A percentile compares a stretch with the other conserved stretches of the same genome.
These are phyloP conservation scores for Lepraria neglecta DNA, from an alignment of 495 filamentous ascomycete genomes.

Conservation along the genomic window DNA sequence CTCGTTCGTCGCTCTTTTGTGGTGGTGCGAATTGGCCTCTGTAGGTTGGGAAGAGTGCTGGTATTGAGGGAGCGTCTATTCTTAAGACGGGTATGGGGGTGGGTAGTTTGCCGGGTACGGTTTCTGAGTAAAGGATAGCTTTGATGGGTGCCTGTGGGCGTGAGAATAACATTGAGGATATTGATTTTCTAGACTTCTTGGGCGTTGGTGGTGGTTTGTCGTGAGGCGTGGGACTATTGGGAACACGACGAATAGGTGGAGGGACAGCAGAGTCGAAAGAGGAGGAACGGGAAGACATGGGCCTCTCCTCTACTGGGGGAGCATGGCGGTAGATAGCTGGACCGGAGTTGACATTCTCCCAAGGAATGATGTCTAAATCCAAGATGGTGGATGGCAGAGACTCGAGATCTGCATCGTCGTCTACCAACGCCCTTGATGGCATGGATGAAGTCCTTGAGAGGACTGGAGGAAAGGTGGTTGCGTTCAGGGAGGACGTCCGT, in stretches of 20 bases:
- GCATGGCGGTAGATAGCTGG: constrained; percentile 7
- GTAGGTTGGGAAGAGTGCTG: not conserved
- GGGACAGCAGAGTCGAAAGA: constrained; percentile 25
- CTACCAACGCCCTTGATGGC: constrained; percentile 1
- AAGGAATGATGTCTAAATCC: constrained; percentile 16
- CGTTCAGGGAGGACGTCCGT: constrained; percentile 7
- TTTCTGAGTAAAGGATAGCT: constrained; percentile 14
- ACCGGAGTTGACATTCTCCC: not conserved
- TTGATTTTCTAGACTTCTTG: constrained; percentile 4
- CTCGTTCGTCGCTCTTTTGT: not conserved
- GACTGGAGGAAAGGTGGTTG: not conserved
- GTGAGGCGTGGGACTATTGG: not conserved
- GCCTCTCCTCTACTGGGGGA: not conserved
- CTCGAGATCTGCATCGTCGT: constrained; percentile 23
- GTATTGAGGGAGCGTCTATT: not conserved
- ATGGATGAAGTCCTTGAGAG: not conserved
- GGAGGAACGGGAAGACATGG: constrained; percentile 15
- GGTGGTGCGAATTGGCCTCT: constrained; percentile 3
- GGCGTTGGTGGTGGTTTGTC: not conserved
- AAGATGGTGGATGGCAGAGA: constrained; percentile 12
- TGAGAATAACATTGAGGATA: constrained; percentile 3
- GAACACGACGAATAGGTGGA: constrained; percentile 20
- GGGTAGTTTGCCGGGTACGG: constrained; percentile 13
- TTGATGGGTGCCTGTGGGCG: constrained; percentile 7
- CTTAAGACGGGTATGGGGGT: constrained; percentile 3